Conservation (phyloP, 2,329 filamentous ascomycete genomes). For the Nemania serpens region DNA sequence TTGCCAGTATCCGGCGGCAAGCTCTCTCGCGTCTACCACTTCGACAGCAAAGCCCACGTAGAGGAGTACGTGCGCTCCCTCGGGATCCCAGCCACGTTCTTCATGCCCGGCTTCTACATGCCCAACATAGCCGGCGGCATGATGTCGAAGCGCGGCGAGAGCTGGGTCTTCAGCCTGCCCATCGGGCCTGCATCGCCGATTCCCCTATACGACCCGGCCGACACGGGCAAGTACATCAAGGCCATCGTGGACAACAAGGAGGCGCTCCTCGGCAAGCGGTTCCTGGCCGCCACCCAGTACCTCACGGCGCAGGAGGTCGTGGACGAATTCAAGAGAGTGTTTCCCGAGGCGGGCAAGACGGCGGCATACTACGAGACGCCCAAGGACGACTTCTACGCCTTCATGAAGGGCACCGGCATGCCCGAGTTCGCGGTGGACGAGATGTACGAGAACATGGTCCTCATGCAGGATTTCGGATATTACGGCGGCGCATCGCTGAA, state of each 20-base stretch:
- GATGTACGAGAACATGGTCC: constrained; percentile 57
- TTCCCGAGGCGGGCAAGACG: constrained; percentile 46
- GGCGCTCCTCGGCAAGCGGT: constrained; percentile 48
- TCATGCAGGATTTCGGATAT: constrained; percentile 58
- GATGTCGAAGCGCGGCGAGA: constrained; percentile 41
- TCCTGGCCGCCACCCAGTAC: constrained; percentile 50
- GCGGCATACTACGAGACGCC: constrained; percentile 45
- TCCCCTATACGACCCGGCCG: constrained; percentile 43
- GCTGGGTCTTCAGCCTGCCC: constrained; percentile 43
- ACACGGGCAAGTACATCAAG: constrained; percentile 48
- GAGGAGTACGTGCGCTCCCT: constrained; percentile 57
- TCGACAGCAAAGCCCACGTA: constrained; percentile 61
- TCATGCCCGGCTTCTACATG: constrained; percentile 60
- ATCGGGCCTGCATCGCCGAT: constrained; percentile 40
- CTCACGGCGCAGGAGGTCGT: constrained; percentile 47
- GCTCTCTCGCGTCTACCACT: constrained; percentile 52
- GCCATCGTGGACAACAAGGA: constrained; percentile 43
- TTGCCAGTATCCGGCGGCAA: constrained; percentile 46
- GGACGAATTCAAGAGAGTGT: constrained; percentile 45
- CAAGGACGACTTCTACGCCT: constrained; percentile 48
- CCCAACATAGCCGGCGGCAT: constrained; percentile 48
- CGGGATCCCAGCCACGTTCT: constrained; percentile 54
- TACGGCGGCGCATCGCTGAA: constrained; percentile 52
- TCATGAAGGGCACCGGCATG: constrained; percentile 42
- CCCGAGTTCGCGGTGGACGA: constrained; percentile 52